phyloP scores from a whole-genome alignment of 169 alveolate genomes.

The Cryptosporidium sp. region DNA sequence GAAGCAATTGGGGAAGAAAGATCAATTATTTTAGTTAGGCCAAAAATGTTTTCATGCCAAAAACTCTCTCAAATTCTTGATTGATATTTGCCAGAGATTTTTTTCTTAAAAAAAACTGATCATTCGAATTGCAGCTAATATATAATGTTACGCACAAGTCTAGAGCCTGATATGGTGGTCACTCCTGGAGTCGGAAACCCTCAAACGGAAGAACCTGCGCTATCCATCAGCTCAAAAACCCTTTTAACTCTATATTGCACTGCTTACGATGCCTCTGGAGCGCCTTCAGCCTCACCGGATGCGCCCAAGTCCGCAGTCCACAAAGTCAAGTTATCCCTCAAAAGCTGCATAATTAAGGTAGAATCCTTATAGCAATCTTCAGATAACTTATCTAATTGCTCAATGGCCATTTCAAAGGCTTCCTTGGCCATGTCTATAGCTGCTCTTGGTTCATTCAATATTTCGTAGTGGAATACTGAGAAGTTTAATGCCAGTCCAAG shows the following conservation, averaged over 20 bases:
- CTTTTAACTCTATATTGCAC: background rate
- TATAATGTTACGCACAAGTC: background rate
- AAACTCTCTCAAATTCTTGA: background rate
- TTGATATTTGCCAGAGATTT: background rate
- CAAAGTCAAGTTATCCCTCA: slow-evolving; percentile 95
- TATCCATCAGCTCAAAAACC: background rate
- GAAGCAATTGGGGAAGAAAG: background rate
- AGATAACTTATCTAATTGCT: slow-evolving; percentile 93
- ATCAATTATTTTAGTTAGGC: background rate
- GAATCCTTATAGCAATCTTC: slow-evolving; percentile 96
- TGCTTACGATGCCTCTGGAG: slow-evolving; percentile 74
- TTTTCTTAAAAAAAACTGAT: background rate
- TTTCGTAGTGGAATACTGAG: slow-evolving; percentile 99
- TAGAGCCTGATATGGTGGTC: background rate
- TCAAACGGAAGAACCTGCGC: background rate
- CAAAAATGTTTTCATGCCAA: background rate
- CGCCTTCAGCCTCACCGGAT: slow-evolving; percentile 79
- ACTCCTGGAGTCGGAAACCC: background rate
- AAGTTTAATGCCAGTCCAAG: slow-evolving; percentile 98
- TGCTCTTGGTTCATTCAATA: slow-evolving; percentile 96
- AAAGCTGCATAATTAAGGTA: slow-evolving; percentile 94
- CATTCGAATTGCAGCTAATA: background rate
- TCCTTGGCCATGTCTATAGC: slow-evolving; percentile 98
- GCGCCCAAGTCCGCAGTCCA: slow-evolving; percentile 94
- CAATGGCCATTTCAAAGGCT: slow-evolving; percentile 96